Percentiles rank a stretch among this genome's conserved stretches.
phyloP scores from a whole-genome alignment of 257 asterid genomes.

The Forsythia suspensa region DNA sequence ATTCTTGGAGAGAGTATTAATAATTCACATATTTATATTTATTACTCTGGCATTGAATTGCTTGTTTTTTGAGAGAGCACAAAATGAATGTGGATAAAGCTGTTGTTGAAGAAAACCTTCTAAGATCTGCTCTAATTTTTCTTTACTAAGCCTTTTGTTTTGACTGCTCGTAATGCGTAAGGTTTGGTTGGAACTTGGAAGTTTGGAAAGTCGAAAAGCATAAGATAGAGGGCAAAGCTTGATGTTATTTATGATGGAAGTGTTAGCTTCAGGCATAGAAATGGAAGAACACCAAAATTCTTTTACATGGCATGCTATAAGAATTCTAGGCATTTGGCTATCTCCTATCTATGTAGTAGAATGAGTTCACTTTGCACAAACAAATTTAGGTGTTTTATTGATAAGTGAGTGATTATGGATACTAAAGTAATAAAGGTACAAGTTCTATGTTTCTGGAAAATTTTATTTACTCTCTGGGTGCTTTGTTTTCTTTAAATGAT shows the following conservation, averaged over 20 bases:
- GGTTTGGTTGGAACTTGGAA: background rate
- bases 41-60: background rate
- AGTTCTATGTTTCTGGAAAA: too few species aligned
- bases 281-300: background rate
- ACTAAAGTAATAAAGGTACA: background rate
- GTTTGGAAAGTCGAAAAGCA: background rate
- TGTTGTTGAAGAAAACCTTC: background rate
- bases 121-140: background rate
- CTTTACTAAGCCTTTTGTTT: background rate
- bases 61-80: background rate
- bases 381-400: background rate
- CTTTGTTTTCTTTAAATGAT: too few species aligned
- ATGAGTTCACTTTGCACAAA: background rate
- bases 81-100: background rate
- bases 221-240: background rate
- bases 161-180: background rate
- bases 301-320: background rate
- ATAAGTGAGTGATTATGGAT: background rate
- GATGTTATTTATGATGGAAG: background rate
- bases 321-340: background rate
- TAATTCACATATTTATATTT: background rate
- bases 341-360: background rate
- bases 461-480: too few species aligned
- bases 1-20: background rate
- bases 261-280: background rate